Evolutionary conservation across 306 rosid species (phyloP), one percentile per base, ranked within the genome.

Genomic region (Morella rubra): DNA sequence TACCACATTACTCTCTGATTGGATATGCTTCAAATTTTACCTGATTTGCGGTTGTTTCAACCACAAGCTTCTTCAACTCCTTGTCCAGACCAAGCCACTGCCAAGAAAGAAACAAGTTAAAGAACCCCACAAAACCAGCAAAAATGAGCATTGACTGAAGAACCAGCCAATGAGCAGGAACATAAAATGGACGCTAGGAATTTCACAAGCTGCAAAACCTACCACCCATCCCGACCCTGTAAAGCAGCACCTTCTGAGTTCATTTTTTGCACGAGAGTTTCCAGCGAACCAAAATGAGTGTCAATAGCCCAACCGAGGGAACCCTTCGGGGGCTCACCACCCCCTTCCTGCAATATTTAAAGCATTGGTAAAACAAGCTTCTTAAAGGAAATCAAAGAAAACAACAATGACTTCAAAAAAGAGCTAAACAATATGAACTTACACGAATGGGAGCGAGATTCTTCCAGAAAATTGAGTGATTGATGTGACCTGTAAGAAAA

Each of bases 161-260:
- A 76, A 69, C 72, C 60, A 67, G 16, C 69, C 47, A 58, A 70
- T 58, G 11, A 51, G 6, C 46, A 44, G 71, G 15, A 62, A 56
- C 50, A 75, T 55, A 61, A 82, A 32, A 52, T 15, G 41, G 68
- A 45, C 45, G 49, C 53, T 5, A 56, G 54, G 51, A 77, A 55
- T 77, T 74, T 45, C 72, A 75, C 40, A 81, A 83, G 49, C 49
- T n/a, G 80, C 76, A 62, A 56, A 81, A 84, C 91, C 75, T 86
- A 96, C 99, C 96, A 92, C 99, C 99, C 99, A 96, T 86, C 99
- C 99, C 47, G 99, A 96, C 99, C 99, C 86, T 96, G 99, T 50
- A 96, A 54, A 40, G 90, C 99, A 37, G 99, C 94, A 55, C 96
- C 99, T 85, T 96, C 99, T 8, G 97, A 84, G 51, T 82, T 95